Conservation (phyloP, 2,329 filamentous ascomycete species). For the Pseudogymnoascus sp. region DNA sequence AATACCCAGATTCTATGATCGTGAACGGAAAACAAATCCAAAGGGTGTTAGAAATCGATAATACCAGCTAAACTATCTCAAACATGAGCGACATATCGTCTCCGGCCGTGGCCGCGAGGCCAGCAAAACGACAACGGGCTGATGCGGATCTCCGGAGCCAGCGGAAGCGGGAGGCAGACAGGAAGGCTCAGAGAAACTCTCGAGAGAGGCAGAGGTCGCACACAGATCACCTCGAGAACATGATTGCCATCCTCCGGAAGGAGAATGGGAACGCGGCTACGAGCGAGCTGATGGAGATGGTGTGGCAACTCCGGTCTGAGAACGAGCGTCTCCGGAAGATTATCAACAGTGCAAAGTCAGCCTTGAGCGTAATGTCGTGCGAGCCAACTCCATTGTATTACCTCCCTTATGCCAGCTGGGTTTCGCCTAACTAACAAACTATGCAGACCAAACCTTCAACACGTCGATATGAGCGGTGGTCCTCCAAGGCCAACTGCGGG, state of each 20-base stretch:
- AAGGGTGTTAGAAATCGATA: not conserved
- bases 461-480: not conserved
- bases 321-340: constrained; percentile 18
- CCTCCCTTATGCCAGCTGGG: not conserved
- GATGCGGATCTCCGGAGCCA: constrained; percentile 4
- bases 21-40: not conserved
- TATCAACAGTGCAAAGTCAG: constrained; percentile 17
- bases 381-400: not conserved
- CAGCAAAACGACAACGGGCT: not conserved
- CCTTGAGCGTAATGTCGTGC: constrained; percentile 8
- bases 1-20: not conserved
- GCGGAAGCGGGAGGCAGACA: constrained; percentile 18
- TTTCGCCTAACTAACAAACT: not conserved
- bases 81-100: constrained; percentile 19
- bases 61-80: not conserved
- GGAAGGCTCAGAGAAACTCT: constrained; percentile 18
- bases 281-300: constrained; percentile 16
- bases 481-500: not conserved
- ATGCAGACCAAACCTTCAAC: not conserved
- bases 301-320: constrained; percentile 15
- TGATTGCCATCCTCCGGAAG: constrained; percentile 16
- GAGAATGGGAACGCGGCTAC: constrained; percentile 15
- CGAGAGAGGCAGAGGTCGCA: constrained; percentile 18
- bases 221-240: constrained; percentile 18
- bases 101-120: constrained; percentile 25